These are phyloP conservation scores for Carex littledalei DNA, from an alignment of 176 grass and related monocot genomes.

Conservation along the genomic window DNA sequence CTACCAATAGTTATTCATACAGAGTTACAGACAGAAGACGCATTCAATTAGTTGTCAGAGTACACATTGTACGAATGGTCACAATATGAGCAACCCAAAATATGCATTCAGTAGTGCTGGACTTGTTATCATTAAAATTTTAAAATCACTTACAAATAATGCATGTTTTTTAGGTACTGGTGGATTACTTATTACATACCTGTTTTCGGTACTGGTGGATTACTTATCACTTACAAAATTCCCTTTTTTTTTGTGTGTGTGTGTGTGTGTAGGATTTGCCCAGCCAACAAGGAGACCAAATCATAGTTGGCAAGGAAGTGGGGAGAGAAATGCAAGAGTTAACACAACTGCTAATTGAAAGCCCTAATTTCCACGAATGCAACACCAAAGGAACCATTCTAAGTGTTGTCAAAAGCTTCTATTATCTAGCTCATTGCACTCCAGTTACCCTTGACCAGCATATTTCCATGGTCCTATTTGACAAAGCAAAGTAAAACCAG, in stretches of 20 bases:
- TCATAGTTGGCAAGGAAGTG: constrained; percentile 8
- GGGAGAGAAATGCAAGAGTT: constrained; percentile 14
- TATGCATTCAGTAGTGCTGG: not conserved
- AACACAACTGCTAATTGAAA: not conserved
- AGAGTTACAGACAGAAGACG: too few species aligned
- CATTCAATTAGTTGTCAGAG: not conserved
- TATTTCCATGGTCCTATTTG: constrained; percentile 29
- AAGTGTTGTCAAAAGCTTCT: constrained; percentile 28
- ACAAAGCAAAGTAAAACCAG: constrained; percentile 12
- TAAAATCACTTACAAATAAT: not conserved
- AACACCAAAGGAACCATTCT: constrained; percentile 26
- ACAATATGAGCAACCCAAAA: not conserved
- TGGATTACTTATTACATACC: too few species aligned
- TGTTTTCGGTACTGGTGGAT: too few species aligned
- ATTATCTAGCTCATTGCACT: constrained; percentile 27
- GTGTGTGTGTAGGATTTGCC: not conserved
- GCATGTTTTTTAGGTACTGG: not conserved
- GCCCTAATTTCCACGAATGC: constrained; percentile 16
- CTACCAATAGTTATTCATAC: not conserved
- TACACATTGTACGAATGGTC: not conserved
- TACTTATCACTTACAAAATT: too few species aligned
- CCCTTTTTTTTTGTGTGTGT: not conserved
- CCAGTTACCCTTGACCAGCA: constrained; percentile 13
- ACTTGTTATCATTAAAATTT: not conserved
- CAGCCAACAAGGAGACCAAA: not conserved